Evolutionary conservation across 2,329 filamentous ascomycete species (phyloP).

Genomic region (Trichoderma sp.): DNA sequence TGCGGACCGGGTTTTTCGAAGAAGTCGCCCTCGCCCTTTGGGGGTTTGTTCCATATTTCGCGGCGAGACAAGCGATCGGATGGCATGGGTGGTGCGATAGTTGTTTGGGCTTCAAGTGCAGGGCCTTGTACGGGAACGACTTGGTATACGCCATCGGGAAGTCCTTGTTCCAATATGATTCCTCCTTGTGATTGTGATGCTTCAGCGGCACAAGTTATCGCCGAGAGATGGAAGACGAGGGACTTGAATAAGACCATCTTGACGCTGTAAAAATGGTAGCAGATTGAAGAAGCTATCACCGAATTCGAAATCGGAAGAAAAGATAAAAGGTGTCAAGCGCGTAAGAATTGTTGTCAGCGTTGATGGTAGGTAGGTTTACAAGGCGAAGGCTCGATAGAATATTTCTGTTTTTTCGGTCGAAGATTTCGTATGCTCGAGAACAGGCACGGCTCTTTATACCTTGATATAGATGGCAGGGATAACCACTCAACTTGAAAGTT

Average conservation of each 20-base stretch:
- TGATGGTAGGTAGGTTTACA: not conserved
- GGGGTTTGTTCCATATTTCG: too few relatives aligned
- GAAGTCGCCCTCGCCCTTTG: not conserved
- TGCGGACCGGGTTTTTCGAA: not conserved
- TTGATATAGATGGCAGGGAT: not conserved
- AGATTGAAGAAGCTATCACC: not conserved
- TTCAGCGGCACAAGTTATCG: not conserved
- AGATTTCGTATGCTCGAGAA: not conserved
- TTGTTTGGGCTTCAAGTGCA: not conserved
- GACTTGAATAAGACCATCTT: not conserved
- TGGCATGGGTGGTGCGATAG: not conserved
- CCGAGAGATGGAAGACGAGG: too few relatives aligned
- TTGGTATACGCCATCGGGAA: slow-evolving; percentile 7
- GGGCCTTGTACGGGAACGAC: not conserved
- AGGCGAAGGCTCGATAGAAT: not conserved
- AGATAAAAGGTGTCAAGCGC: not conserved
- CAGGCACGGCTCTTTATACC: not conserved
- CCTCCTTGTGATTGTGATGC: not conserved
- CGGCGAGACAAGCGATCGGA: not conserved
- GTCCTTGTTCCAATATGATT: not conserved
- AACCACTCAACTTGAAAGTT: not conserved
- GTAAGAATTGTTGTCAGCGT: not conserved
- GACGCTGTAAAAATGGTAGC: not conserved
- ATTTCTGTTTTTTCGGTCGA: not conserved
- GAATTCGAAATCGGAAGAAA: not conserved